Evolutionary conservation across 2,329 filamentous ascomycete species (phyloP), one percentile per base, ranked within the genome.

Genomic region (Endoconidiophora laricicola): DNA sequence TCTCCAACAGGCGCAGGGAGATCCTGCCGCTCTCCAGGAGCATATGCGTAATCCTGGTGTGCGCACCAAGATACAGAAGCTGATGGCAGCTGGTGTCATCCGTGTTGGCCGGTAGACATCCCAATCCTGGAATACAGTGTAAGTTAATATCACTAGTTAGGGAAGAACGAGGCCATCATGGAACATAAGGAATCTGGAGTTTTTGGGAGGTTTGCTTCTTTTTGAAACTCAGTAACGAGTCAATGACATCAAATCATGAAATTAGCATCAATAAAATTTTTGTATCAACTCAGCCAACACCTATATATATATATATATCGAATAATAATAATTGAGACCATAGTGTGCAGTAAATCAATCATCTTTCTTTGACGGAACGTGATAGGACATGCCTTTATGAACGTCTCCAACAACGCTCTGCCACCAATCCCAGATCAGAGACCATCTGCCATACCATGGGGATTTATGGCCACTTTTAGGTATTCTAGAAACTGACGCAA

Each of bases 31-130:
- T 43, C 76, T 98, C 55, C 83, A 93, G 63, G 90, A 98, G 65
- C 93, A 98, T 67, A 94, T 98, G 85, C 85, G 81, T 71, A 98
- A 96, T 70, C 77, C 86, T 0, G 75, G 73, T 52, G 84, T 98
- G 58, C 75, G 80, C 54, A 76, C 76, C 59, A 94, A 95, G 76
- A 83, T 98, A 56, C 86, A 95, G 72, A 95, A 95, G 70, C 70
- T 96, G 59, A 81, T 94, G 57, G 86, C 86, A 49, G 88, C 90
- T 41, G 88, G 91, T 61, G 87, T 95, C 12, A 95, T 95, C 59
- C 79, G 85, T 41, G 72, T 90, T 57, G 83, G 84, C 26, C 63
- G 66, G 54, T 67, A 59, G 60, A 44, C 6, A 18, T 26, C 33
- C n/a, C 6, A 0, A 12, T 12, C 4, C 12, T 33, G 9, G 29